phyloP scores from a whole-genome alignment of 495 filamentous ascomycete genomes.

The Chaetomium fimeti region DNA sequence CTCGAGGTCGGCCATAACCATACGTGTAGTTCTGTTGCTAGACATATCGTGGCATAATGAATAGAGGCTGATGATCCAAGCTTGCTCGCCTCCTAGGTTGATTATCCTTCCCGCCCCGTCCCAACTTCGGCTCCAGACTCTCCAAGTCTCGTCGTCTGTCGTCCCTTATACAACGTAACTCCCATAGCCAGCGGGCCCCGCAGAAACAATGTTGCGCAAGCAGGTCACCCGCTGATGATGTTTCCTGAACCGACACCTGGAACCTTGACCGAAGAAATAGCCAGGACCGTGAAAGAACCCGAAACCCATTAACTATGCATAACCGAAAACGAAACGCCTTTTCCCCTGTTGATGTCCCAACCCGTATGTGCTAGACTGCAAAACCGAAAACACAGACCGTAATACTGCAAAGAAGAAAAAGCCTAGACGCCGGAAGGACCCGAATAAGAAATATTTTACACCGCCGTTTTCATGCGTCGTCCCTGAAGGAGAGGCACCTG shows the following conservation, averaged over 20 bases:
- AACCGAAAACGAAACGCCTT: constrained; percentile 8
- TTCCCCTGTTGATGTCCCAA: constrained; percentile 7
- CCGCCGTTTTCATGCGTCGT: constrained; percentile 22
- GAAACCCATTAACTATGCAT: constrained; percentile 6
- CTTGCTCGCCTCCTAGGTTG: neutral
- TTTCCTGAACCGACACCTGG: constrained; percentile 1
- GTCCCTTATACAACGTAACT: constrained; percentile 4
- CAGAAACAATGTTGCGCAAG: constrained; percentile 1
- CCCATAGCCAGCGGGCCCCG: neutral
- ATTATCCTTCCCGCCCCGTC: neutral
- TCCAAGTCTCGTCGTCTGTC: neutral
- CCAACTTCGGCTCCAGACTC: neutral
- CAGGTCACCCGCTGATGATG: neutral
- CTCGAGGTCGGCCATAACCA: neutral
- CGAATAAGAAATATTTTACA: constrained; percentile 7
- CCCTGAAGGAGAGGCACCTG: constrained; percentile 1
- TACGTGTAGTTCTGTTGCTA: constrained; percentile 5
- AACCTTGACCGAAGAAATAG: neutral
- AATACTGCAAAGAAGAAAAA: neutral
- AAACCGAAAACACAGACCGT: neutral
- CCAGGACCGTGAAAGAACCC: neutral
- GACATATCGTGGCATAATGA: neutral
- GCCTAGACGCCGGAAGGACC: constrained; percentile 4
- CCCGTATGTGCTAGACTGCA: constrained; percentile 7
- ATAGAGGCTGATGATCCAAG: constrained; percentile 7